A percentile compares a stretch with the other conserved stretches of the same genome.
phyloP scores from a whole-genome alignment of 2,329 filamentous ascomycete species.

The Aspergillus japonicus region DNA sequence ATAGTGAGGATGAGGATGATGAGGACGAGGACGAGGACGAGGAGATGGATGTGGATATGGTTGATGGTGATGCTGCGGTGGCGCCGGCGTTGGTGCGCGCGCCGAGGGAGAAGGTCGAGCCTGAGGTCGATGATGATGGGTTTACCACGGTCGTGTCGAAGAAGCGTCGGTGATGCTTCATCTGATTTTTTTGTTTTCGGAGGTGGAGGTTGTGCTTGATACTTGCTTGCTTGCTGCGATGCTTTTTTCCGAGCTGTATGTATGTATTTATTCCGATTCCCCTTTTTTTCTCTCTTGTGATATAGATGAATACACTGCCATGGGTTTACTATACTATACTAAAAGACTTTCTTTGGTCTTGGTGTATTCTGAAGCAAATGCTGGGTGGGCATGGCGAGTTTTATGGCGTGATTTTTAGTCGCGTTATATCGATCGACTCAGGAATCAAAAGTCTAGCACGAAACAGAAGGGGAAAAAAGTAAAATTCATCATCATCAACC shows the following conservation, averaged over 20 bases:
- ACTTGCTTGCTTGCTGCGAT: not conserved
- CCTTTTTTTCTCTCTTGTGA: not conserved
- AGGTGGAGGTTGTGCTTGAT: not conserved
- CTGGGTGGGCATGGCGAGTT: not conserved
- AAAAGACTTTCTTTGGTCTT: not conserved
- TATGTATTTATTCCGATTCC: not conserved
- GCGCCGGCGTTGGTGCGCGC: slow-evolving; percentile 61
- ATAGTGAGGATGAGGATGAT: slow-evolving; percentile 53
- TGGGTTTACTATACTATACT: not conserved
- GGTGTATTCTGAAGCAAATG: not conserved
- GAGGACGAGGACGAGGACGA: slow-evolving; percentile 60
- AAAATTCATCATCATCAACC: slow-evolving; percentile 37
- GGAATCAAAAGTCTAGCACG: slow-evolving; percentile 24
- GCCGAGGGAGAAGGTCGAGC: slow-evolving; percentile 63
- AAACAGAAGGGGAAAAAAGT: slow-evolving; percentile 9
- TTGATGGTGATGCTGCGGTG: slow-evolving; percentile 43
- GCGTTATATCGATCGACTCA: slow-evolving; percentile 22
- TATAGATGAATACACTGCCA: not conserved
- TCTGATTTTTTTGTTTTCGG: not conserved
- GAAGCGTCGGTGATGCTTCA: slow-evolving; percentile 53
- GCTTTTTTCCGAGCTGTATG: not conserved
- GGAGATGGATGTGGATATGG: slow-evolving; percentile 63
- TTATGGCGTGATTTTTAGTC: not conserved
- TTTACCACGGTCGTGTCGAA: slow-evolving; percentile 73
- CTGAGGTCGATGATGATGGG: slow-evolving; percentile 76